Base-by-base conservation (phyloP, 495 filamentous ascomycete species). In the Mytilinidion resinicola region DNA sequence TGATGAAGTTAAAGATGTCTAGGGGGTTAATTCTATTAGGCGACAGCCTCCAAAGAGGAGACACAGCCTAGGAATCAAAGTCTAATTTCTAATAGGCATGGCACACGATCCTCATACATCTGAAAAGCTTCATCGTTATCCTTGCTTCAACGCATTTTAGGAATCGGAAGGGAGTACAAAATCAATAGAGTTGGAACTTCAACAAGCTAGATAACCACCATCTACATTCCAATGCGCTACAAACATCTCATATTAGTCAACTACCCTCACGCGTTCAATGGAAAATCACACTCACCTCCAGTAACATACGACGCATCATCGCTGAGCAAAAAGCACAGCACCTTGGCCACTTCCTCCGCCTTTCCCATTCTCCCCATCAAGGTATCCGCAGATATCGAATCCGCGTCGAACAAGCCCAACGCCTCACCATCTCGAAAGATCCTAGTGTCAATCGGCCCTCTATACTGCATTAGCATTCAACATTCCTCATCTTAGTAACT, bases 261-360 rank as follows among this genome's bases (percentile, higher is more conserved):
- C 19, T 11, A 21, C 10, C 11, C 19, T 4, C n/a, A 30, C 19
- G 4, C 4, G 19, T 10, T 1, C 21, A 20, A 15, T 15, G 6
- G 44, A 43, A 9, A 10, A 30, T 9, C 39, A 17, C 53, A 17
- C 53, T 10, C 47, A 63, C 60, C 60, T 59, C 60, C 60, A 30
- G 60, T 63, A 8, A 63, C 48, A 48, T 59, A 63, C 3, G 55
- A 59, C 6, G 60, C 60, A 41, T 63, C 60, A 35, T 63, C 60
- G 38, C 60, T 59, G 48, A 63, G 39, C 50, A 63, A 25, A 44
- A 63, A 63, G 14, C 46, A 48, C 21, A 59, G 30, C 11, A 63
- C 50, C 48, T 63, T 63, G 7, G 60, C 60, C n/a, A 59, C 47
- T 42, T 63, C 60, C 34, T 59, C 60, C 2, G 49, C 10, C 34